Evolutionary conservation across 2,329 filamentous ascomycete genomes (phyloP).

Genomic region (Fusarium sp.): DNA sequence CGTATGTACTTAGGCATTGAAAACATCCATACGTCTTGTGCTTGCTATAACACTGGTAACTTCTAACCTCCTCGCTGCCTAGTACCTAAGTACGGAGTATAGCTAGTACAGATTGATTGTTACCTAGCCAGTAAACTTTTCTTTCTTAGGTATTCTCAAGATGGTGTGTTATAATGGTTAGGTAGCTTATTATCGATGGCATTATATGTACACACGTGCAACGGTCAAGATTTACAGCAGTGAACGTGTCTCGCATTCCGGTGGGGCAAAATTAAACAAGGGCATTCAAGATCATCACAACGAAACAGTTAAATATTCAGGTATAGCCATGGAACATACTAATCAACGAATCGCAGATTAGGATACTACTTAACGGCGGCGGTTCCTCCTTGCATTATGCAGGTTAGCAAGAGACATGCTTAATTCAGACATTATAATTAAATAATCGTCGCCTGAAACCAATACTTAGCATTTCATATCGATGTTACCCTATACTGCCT

Average conservation of each 20-base stretch:
- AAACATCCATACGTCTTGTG: neutral
- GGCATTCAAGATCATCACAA: neutral
- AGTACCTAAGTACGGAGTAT: neutral
- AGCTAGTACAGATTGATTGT: neutral
- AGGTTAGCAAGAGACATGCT: neutral
- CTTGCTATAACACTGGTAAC: constrained; percentile 5
- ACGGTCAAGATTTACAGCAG: neutral
- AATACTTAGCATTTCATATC: neutral
- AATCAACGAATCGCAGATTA: neutral
- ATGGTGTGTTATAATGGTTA: neutral
- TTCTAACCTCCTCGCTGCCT: neutral
- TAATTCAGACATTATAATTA: neutral
- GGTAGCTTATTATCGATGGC: neutral
- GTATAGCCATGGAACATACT: neutral
- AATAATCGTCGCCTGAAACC: neutral
- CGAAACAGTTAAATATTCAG: neutral
- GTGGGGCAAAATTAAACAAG: neutral
- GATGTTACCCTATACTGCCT: constrained; percentile 1
- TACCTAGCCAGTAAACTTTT: neutral
- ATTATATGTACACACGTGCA: neutral
- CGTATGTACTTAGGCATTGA: neutral
- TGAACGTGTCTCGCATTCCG: neutral
- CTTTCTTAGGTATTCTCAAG: neutral
- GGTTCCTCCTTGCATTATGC: neutral
- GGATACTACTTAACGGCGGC: neutral